Base-by-base conservation (phyloP, 768 basidiomycete genomes). In the Pulveroboletus sp. region DNA sequence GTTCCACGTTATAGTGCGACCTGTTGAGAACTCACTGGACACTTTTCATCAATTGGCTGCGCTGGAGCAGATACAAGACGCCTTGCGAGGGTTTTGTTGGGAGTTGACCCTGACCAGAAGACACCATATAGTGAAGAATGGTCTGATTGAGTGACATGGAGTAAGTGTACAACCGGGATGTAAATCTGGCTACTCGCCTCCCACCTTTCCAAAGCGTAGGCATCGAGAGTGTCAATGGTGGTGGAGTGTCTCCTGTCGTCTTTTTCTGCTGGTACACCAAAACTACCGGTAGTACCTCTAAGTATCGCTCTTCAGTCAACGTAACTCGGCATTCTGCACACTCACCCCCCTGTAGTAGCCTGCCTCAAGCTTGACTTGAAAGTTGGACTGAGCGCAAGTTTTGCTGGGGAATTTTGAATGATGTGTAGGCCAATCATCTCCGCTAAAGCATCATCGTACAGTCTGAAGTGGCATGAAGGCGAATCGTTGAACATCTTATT, bases 91-190 rank as follows among this genome's bases (percentile, higher is more conserved):
- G 92, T 63, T 80, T 82, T 8, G 83, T 71, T 24, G 87, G 81
- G 33, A 78, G 73, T 63, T 88, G 81, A n/a, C 83, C 89, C 27
- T 81, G 82, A 11, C 84, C 89, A 30, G 89, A 95, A 8, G 91
- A 93, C 4, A 99, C 96, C 93, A 99, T 96, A 64, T 90, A 98
- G 69, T 97, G 93, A 39, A 98, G 76, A 60, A 98, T 95, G 0
- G 92, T 93, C 93, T 98, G 35, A 15, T 46, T 27, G 36, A 33
- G 27, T 5, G 28, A 15, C 2, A 10, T 24, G 15, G 6, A 33
- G 46, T 52, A 26, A 44, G 49, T 30, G 38, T 10, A 26, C 36
- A 21, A 27, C 43, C 43, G 14, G 21, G 27, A 40, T 10, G 43
- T 46, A 39, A 26, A 24, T 18, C 31, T 21, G 24, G 38, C 36